phyloP scores from a whole-genome alignment of 352 stramenopile species.

The Globisporangium paddicum region DNA sequence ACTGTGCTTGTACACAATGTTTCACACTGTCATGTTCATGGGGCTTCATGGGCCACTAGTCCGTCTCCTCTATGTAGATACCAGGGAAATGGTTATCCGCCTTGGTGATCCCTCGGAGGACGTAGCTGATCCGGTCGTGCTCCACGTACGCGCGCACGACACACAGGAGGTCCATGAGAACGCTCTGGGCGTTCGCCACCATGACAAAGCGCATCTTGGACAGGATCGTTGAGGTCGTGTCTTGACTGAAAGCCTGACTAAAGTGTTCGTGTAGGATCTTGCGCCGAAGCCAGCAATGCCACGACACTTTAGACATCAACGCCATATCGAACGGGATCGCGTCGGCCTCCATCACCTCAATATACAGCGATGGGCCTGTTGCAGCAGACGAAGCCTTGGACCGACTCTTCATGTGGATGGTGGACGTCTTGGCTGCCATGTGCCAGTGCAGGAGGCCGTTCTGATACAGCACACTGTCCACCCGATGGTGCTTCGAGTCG shows the following conservation, averaged over 20 bases:
- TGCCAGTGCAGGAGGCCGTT: conserved; percentile 5
- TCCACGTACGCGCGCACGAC: conserved; percentile 2
- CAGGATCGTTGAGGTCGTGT: neutral
- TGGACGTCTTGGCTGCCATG: neutral
- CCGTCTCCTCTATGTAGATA: conserved; percentile 11
- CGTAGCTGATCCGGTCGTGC: neutral
- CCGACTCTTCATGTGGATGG: neutral
- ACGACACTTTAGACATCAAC: neutral
- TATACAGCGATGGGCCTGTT: neutral
- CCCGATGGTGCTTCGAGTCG: neutral
- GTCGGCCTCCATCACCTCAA: conserved; percentile 6
- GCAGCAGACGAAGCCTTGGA: neutral
- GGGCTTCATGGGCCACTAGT: conserved; percentile 6
- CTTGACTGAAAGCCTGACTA: neutral
- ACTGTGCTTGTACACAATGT: too few species aligned
- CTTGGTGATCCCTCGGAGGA: conserved; percentile 1
- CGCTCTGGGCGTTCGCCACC: neutral
- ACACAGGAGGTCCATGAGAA: neutral
- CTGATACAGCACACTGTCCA: conserved; percentile 1
- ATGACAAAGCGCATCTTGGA: conserved; percentile 4
- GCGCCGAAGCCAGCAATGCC: conserved; percentile 8
- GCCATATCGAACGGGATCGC: conserved; percentile 4
- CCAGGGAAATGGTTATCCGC: conserved; percentile 8
- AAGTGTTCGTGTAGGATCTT: conserved; percentile 1
- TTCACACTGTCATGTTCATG: neutral